phyloP scores from a whole-genome alignment of 805 yeast genomes.

The Isabelozyma heimii region DNA sequence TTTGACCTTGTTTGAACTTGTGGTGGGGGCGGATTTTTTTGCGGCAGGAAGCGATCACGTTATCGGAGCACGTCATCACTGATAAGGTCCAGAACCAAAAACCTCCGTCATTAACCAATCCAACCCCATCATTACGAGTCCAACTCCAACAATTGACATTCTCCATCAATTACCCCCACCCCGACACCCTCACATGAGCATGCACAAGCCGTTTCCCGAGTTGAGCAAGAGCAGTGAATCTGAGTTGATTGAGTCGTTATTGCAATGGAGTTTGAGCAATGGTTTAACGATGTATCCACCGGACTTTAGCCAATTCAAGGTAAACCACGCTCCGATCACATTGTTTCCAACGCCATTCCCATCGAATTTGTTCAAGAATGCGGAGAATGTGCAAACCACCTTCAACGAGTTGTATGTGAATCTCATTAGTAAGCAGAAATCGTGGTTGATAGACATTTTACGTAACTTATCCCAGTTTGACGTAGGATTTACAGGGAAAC shows the following conservation, averaged over 20 bases:
- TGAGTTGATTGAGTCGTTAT: conserved; percentile 43
- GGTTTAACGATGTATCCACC: conserved; percentile 84
- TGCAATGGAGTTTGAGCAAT: conserved; percentile 76
- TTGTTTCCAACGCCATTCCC: conserved; percentile 90
- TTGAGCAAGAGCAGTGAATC: conserved; percentile 22
- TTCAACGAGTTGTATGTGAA: conserved; percentile 76
- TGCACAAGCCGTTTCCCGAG: conserved; percentile 30
- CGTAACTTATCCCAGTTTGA: conserved; percentile 57
- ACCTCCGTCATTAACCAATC: no score
- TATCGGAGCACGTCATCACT: not conserved
- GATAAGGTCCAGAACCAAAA: not conserved
- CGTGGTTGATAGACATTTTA: conserved; percentile 63
- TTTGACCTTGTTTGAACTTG: no score
- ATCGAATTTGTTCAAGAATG: conserved; percentile 58
- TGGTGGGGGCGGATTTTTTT: no score
- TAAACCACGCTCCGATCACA: conserved; percentile 82
- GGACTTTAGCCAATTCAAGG: conserved; percentile 40
- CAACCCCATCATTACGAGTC: no score
- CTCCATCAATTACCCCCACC: no score
- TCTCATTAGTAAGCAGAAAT: conserved; percentile 50
- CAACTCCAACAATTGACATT: no score
- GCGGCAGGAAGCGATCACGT: not conserved
- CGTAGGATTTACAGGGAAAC: conserved; percentile 75
- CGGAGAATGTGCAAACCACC: conserved; percentile 59
- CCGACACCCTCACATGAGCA: not conserved